phyloP scores from a whole-genome alignment of 495 filamentous ascomycete species.

The Jackrogersella multiformis region DNA sequence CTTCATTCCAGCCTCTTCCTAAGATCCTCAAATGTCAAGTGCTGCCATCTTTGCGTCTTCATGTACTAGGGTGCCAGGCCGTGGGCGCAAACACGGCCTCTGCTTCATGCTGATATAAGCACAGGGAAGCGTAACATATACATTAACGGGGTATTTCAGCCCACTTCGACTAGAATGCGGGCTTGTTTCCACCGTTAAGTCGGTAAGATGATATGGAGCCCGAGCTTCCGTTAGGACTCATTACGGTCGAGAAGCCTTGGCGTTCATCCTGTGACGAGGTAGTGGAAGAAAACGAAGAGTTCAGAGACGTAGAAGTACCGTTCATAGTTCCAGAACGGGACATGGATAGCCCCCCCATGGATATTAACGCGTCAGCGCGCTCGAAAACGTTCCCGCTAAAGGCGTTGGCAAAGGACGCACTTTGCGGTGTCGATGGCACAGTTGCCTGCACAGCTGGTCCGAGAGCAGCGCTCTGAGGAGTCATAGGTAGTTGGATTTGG shows the following conservation, averaged over 20 bases:
- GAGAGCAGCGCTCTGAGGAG: slow-evolving; percentile 83
- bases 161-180: slow-evolving; percentile 44
- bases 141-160: slow-evolving; percentile 22
- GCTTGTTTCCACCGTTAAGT: slow-evolving; percentile 46
- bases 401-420: slow-evolving; percentile 68
- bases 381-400: slow-evolving; percentile 79
- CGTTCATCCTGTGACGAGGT: slow-evolving; percentile 43
- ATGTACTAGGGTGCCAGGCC: background rate
- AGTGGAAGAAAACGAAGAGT: slow-evolving; percentile 54
- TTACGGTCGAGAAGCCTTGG: slow-evolving; percentile 47
- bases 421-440: slow-evolving; percentile 80
- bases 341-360: slow-evolving; percentile 60
- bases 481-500: slow-evolving; percentile 61
- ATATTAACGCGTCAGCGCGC: slow-evolving; percentile 74
- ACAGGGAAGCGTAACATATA: background rate
- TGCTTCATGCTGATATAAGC: background rate
- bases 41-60: background rate
- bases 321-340: slow-evolving; percentile 58
- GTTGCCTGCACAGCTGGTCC: slow-evolving; percentile 91
- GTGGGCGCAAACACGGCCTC: background rate
- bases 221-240: slow-evolving; percentile 49
- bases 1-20: background rate
- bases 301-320: slow-evolving; percentile 52
- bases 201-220: slow-evolving; percentile 33
- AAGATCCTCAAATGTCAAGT: background rate